Conservation (phyloP, 1,284 basidiomycete species). For the Ustilago shanxiensis region DNA sequence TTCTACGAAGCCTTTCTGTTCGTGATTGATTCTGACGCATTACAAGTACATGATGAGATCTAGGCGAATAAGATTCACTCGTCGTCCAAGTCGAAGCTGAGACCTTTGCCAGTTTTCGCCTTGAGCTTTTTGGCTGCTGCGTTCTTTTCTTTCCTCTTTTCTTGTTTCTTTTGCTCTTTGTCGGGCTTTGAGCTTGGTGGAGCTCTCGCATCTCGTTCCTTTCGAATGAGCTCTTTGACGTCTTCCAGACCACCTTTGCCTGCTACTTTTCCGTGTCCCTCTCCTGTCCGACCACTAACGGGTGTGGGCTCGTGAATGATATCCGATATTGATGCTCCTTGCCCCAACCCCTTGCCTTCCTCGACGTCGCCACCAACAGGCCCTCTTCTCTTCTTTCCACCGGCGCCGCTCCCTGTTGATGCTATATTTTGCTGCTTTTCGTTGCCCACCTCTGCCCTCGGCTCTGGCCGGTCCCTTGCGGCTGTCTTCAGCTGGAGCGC, state of each 20-base stretch:
- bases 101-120: constrained; percentile 40
- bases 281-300: neutral
- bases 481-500: constrained; percentile 14
- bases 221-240: constrained; percentile 38
- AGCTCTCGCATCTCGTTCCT: constrained; percentile 5
- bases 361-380: neutral
- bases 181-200: neutral
- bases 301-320: neutral
- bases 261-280: neutral
- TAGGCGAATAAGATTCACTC: no score
- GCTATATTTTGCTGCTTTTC: constrained; percentile 18
- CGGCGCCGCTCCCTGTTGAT: neutral
- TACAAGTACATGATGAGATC: constrained; percentile 3
- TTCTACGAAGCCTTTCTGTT: neutral
- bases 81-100: constrained; percentile 53
- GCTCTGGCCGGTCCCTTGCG: neutral
- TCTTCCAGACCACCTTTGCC: constrained; percentile 12
- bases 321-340: constrained; percentile 5
- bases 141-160: constrained; percentile 26
- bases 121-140: constrained; percentile 23
- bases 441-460: neutral
- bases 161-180: constrained; percentile 14
- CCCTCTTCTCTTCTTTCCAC: constrained; percentile 5
- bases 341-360: neutral
- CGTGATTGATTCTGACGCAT: neutral